Base-by-base conservation (phyloP, 306 rosid species). In the Hippophae gyantsensis region DNA sequence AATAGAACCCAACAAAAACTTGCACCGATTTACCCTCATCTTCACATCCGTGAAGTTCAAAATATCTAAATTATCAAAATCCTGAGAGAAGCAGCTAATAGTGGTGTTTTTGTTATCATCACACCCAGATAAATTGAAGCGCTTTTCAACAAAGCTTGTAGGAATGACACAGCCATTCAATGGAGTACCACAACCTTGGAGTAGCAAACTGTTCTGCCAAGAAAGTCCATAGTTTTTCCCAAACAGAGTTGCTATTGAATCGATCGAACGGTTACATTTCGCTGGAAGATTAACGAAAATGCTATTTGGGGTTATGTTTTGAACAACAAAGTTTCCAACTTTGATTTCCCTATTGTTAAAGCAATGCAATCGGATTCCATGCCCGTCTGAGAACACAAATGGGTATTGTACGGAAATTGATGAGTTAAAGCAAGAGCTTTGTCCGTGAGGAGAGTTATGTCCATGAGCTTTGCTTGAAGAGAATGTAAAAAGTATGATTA, bases 381-480 rank as follows among this genome's bases (percentile, higher is more conserved):
- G 80, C 3, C 63, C 75, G 0, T 23, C 52, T 1, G 86, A 69
- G 76, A 86, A 83, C 5, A 90, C 94, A n/a, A 93, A 88, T 46
- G 99, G 97, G 55, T 78, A 78, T 1, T 10, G 75, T 32, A 87
- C 68, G 9, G 42, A 0, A 6, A 57, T 13, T 43, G 52, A 59
- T 6, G 61, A 25, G 10, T 48, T 25, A 7, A 48, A 66, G 50
- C 42, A 26, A 50, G 69, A 72, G 65, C 90, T 88, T 32, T 26
- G 38, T 42, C 43, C 3, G 18, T 0, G 3, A 2, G 73, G 85
- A 80, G 9, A 7, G 43, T 6, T 53, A 3, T 38, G 2, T 52
- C 53, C 69, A 9, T 78, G 63, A 12, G 82, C 81, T 73, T 60
- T n/a, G 32, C 84, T 38, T 11, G 49, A 43, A 13, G 78, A 49